Conservation (phyloP, 192 early-diverging fungal genomes). For the Backusella parvicylindrica region DNA sequence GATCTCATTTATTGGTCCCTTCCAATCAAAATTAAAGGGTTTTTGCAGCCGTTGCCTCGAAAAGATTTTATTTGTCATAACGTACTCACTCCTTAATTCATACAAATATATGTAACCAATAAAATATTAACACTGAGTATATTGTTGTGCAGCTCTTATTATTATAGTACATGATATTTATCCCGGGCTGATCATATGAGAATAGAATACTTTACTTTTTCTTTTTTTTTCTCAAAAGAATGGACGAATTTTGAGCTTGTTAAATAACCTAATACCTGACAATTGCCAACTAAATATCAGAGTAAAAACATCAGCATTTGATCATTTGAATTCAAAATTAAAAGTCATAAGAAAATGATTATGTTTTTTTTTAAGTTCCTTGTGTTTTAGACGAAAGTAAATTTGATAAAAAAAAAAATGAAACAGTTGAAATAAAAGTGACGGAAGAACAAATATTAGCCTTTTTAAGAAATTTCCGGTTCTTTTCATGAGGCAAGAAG, state of each 20-base stretch:
- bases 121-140: background rate
- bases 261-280: background rate
- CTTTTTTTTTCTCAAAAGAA: background rate
- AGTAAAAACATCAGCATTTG: background rate
- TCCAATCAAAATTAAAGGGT: background rate
- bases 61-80: background rate
- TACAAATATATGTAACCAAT: background rate
- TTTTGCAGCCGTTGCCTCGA: background rate
- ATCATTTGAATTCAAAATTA: background rate
- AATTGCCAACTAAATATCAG: background rate
- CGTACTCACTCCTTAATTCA: background rate
- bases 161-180: background rate
- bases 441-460: background rate
- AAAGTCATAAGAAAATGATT: background rate
- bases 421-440: background rate
- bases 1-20: background rate
- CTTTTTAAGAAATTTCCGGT: background rate
- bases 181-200: too few relatives aligned
- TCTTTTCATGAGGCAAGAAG: background rate
- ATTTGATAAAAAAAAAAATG: background rate
- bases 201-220: background rate
- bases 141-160: background rate
- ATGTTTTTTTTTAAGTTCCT: background rate
- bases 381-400: background rate
- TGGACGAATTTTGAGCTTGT: background rate